Percentiles rank a stretch among this genome's conserved stretches.
phyloP scores from a whole-genome alignment of 2,329 filamentous ascomycete genomes.

The Sclerotinia minor region DNA sequence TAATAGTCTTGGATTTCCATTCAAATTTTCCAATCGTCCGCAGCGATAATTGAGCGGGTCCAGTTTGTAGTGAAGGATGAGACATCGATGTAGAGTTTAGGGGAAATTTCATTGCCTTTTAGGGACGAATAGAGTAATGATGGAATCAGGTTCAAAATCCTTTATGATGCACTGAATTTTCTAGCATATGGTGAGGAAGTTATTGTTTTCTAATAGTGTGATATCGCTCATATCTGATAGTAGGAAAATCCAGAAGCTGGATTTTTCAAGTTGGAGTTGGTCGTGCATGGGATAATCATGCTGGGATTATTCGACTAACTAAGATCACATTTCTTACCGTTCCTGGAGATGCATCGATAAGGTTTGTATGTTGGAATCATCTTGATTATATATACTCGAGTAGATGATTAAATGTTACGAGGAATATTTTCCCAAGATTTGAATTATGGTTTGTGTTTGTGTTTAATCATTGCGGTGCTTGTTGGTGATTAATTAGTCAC shows the following conservation, averaged over 20 bases:
- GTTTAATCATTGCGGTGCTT: slow-evolving; percentile 11
- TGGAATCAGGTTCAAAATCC: not conserved
- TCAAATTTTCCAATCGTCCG: no score
- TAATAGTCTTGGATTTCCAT: no score
- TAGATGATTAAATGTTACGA: no score
- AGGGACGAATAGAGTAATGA: not conserved
- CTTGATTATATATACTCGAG: no score
- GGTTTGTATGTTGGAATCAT: slow-evolving; percentile 17
- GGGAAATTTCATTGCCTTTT: no score
- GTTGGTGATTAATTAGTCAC: no score
- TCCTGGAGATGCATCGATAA: slow-evolving; percentile 5
- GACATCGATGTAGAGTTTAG: no score
- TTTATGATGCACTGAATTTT: slow-evolving; percentile 5
- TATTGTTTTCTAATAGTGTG: not conserved
- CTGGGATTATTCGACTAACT: no score
- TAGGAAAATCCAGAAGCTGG: slow-evolving; percentile 10
- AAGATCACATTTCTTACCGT: not conserved
- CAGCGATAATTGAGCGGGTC: not conserved
- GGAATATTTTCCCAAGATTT: no score
- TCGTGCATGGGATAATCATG: not conserved
- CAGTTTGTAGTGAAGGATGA: no score
- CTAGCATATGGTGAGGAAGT: not conserved
- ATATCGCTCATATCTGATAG: not conserved
- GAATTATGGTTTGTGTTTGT: no score
- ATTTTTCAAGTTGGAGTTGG: not conserved